Conservation (phyloP, 2,329 filamentous ascomycete genomes). For the Lojkania enalia region DNA sequence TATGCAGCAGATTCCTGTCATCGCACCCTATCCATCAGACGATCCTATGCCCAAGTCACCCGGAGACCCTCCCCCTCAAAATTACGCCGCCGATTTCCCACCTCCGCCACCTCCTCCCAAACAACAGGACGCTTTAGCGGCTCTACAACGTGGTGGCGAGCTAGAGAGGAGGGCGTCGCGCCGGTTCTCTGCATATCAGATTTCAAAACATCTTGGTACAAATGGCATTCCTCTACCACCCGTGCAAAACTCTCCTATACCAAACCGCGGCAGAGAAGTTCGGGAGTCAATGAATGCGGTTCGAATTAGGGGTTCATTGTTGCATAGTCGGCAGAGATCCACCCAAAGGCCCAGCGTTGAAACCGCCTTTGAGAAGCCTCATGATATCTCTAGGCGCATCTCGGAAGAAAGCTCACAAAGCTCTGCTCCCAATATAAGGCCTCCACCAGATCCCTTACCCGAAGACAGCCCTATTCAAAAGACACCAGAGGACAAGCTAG, state of each 20-base stretch:
- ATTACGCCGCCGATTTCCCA: conserved; percentile 60
- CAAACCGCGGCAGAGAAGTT: conserved; percentile 81
- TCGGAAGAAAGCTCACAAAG: conserved; percentile 62
- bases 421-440: conserved; percentile 40
- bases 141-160: conserved; percentile 87
- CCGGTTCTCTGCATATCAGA: conserved; percentile 94
- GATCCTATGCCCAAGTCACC: conserved; percentile 51
- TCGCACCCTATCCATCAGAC: conserved; percentile 72
- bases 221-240: conserved; percentile 84
- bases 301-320: conserved; percentile 60
- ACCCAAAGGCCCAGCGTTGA: conserved; percentile 57
- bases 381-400: conserved; percentile 55
- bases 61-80: conserved; percentile 39
- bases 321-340: conserved; percentile 57
- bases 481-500: conserved; percentile 69
- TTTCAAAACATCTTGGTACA: conserved; percentile 88
- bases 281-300: conserved; percentile 81
- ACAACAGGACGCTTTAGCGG: conserved; percentile 86
- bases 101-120: conserved; percentile 80
- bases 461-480: conserved; percentile 48
- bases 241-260: conserved; percentile 75
- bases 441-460: conserved; percentile 32
- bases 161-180: conserved; percentile 89
- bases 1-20: conserved; percentile 74
- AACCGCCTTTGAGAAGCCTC: conserved; percentile 61